A percentile compares a stretch with the other conserved stretches of the same genome.
Evolutionary conservation across 1,139 yeast genomes (phyloP).

Genomic region (Magnusiomyces tetraspermus): DNA sequence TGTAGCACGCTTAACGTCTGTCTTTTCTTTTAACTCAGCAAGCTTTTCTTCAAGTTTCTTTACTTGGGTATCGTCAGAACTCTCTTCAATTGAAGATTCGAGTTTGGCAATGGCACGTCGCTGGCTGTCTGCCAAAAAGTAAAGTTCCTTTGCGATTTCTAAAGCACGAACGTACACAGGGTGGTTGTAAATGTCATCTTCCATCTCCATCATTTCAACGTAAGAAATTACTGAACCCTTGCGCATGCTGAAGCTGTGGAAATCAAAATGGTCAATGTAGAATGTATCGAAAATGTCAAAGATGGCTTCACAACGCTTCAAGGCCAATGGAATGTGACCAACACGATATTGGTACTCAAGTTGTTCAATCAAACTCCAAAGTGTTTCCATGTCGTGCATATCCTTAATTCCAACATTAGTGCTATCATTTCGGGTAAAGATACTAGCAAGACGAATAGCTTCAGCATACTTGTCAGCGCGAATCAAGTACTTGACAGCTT

Average conservation of each 20-base stretch:
- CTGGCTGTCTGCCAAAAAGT: slow-evolving; percentile 38
- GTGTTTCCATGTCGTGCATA: slow-evolving; percentile 81
- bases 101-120: slow-evolving; percentile 12
- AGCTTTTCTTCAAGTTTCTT: slow-evolving; percentile 34
- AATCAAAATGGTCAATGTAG: slow-evolving; percentile 80
- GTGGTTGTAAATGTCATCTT: slow-evolving; percentile 56
- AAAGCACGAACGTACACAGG: slow-evolving; percentile 66
- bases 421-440: slow-evolving; percentile 77
- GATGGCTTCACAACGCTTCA: slow-evolving; percentile 68
- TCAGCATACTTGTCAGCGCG: slow-evolving; percentile 72
- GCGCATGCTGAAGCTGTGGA: slow-evolving; percentile 87
- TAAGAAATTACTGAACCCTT: slow-evolving; percentile 86
- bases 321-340: slow-evolving; percentile 52
- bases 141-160: slow-evolving; percentile 52
- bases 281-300: slow-evolving; percentile 61
- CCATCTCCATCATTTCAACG: slow-evolving; percentile 70
- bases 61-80: slow-evolving; percentile 10
- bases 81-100: slow-evolving; percentile 17
- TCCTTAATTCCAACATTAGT: slow-evolving; percentile 77
- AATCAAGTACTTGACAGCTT: slow-evolving; percentile 71
- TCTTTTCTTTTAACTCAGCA: slow-evolving; percentile 19
- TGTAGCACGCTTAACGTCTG: slow-evolving; percentile 20
- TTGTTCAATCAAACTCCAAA: slow-evolving; percentile 78
- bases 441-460: slow-evolving; percentile 64
- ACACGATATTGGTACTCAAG: slow-evolving; percentile 68